Evolutionary conservation across 176 grass and related monocot species (phyloP), one percentile per base, ranked within the genome.

Genomic region (Tillandsia fasciculata): DNA sequence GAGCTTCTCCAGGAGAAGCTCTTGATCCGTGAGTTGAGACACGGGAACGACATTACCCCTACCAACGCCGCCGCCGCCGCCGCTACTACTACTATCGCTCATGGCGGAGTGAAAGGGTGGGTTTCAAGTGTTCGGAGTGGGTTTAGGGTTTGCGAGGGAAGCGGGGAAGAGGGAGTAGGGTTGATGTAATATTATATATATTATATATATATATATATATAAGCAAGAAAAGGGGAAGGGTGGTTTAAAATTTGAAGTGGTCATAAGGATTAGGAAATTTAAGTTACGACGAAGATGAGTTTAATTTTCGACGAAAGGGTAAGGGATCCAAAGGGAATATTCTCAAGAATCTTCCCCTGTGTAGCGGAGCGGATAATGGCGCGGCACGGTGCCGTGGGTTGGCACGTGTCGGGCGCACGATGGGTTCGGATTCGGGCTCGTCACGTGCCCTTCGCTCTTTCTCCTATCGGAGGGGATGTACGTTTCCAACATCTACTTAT

Each of bases 1-100:
- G 66, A 84, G 81, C 50, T 77, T 80, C 51, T 89, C 83, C 58
- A 96, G 67, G 75, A 85, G 76, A 61, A 51, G 65, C 74, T 84
- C 88, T 56, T 81, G 50, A 51, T 23, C 54, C 18, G 77, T 79
- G 52, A 79, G 68, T 52, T 42, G 68, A 66, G 48, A 20, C 48
- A 27, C 42, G 33, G 33, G 33, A 7, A 42, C 33, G 33, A 42
- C 33, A 42, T 42, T 42, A 5, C 33, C 33, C 33, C 33, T 42
- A 42, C 33, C 33, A 42, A 8, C 33, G 4, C 33, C 33, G 29
- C 33, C 33, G 33, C 33, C 33, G 33, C 33, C 33, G 29, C 33
- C 33, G 33, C 33, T 3, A 3, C 33, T 6, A 6, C 33, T 42
- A 42, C 33, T 42, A 42, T 42, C 33, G 33, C 33, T 42, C 33